Evolutionary conservation across 306 rosid genomes (phyloP), one percentile per base, ranked within the genome.

Genomic region (Cyclanthera cordifolia): DNA sequence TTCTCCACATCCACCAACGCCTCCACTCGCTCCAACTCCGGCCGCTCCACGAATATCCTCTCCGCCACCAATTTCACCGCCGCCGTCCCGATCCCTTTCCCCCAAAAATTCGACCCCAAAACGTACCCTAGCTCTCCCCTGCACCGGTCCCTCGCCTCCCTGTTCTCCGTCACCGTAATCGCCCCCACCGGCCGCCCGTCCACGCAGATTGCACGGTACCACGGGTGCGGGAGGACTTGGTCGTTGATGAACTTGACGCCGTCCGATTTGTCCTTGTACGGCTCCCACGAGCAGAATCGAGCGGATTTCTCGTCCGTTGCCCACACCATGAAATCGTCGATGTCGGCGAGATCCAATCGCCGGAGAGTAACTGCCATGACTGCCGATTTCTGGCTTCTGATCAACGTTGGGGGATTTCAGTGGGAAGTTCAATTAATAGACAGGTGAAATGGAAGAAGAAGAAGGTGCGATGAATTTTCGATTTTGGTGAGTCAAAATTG

Each of bases 281-380:
- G 71, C 8, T 90, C 90, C 95, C 95, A 81, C 14, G 80, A 61
- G 81, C 85, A 85, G 41, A 76, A 87, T 8, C 21, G 71, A 5
- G 85, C 2, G 17, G 80, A 90, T 49, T 83, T 75, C 53, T 84
- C 85, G 75, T 88, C 90, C 16, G 70, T 25, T 0, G 78, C 77
- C 93, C 93, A 86, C 2, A 51, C 84, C 87, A 86, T 78, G 79
- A 86, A 75, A 48, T 81, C 95, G 69, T 90, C 95, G 17, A 81
- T 49, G 72, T 90, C 95, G 3, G 88, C 75, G 23, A 80, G 76
- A 59, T 15, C 71, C 17, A 85, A 48, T 3, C 81, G 84, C 68
- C 95, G 76, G 17, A 85, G 89, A 49, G 82, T 56, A 10, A 8
- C 20, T 37, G 10, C 55, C 61, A 37, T 37, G 43, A 11, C 43